phyloP scores from a whole-genome alignment of 1,284 basidiomycete species.

The Rhodotorula glutinis region DNA sequence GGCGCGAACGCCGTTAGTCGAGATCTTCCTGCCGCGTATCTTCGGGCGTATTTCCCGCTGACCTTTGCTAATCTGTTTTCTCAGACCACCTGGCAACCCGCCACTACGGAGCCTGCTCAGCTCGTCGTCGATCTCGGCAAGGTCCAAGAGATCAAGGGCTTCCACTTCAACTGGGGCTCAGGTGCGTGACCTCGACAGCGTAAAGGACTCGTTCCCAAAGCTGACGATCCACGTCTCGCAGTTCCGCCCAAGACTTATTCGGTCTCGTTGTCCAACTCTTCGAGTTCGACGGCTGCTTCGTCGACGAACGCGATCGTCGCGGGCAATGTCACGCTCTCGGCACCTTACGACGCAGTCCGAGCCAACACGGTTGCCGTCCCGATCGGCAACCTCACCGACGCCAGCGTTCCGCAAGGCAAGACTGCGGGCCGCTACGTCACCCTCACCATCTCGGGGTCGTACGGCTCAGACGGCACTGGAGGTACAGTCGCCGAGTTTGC shows the following conservation, averaged over 20 bases:
- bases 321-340: constrained; percentile 18
- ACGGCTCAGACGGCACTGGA: constrained; percentile 12
- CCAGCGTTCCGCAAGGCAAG: not conserved
- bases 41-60: not conserved
- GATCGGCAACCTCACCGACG: constrained; percentile 31
- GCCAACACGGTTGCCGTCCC: constrained; percentile 16
- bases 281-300: constrained; percentile 6
- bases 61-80: not conserved
- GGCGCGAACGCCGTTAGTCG: constrained; percentile 40
- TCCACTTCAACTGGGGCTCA: constrained; percentile 36
- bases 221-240: not conserved
- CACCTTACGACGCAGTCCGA: constrained; percentile 1
- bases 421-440: constrained; percentile 29
- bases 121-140: constrained; percentile 22
- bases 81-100: constrained; percentile 33
- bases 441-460: constrained; percentile 25
- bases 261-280: constrained; percentile 11
- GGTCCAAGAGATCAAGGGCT: constrained; percentile 10
- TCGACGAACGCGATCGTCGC: constrained; percentile 4
- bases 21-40: too few species aligned
- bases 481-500: constrained; percentile 33
- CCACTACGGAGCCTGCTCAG: constrained; percentile 10
- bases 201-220: too few species aligned
- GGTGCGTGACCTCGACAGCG: constrained; percentile 5
- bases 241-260: constrained; percentile 22